Conservation (phyloP, 805 yeast genomes). For the Metschnikowia corniflorae region DNA sequence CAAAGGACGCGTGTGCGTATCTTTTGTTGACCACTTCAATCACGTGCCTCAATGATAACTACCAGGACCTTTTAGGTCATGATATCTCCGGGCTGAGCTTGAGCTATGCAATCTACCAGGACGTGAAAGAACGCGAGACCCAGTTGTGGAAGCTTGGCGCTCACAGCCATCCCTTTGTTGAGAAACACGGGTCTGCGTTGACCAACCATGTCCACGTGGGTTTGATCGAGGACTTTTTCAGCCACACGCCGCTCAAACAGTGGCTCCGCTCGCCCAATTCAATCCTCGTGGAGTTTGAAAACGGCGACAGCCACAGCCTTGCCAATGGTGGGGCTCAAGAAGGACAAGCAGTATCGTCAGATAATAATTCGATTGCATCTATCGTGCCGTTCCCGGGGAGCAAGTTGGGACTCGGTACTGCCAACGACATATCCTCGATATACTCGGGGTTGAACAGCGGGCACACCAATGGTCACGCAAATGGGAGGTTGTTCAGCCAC, state of each 20-base stretch:
- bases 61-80: conserved; percentile 21
- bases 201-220: conserved; percentile 16
- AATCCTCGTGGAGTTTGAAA: conserved; percentile 14
- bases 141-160: not conserved
- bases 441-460: conserved; percentile 30
- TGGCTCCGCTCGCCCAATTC: conserved; percentile 33
- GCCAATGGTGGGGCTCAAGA: not conserved
- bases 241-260: conserved; percentile 24
- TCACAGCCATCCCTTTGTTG: too few species aligned
- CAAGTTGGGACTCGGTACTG: conserved; percentile 37
- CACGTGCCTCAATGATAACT: conserved; percentile 27
- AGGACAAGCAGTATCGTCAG: not conserved
- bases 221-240: conserved; percentile 25
- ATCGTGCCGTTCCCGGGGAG: conserved; percentile 2
- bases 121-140: conserved; percentile 23
- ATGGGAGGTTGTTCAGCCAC: not conserved
- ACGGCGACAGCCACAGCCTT: conserved; percentile 3
- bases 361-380: conserved; percentile 3
- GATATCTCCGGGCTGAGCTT: conserved; percentile 23
- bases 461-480: conserved; percentile 2
- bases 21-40: conserved; percentile 24
- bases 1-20: conserved; percentile 35
- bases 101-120: conserved; percentile 17
- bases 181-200: not conserved
- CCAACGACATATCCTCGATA: conserved; percentile 39